A percentile compares a stretch with the other conserved stretches of the same genome.
These are phyloP conservation scores for Lepidopterella palustris DNA, from an alignment of 495 filamentous ascomycete species.

Conservation along the genomic window DNA sequence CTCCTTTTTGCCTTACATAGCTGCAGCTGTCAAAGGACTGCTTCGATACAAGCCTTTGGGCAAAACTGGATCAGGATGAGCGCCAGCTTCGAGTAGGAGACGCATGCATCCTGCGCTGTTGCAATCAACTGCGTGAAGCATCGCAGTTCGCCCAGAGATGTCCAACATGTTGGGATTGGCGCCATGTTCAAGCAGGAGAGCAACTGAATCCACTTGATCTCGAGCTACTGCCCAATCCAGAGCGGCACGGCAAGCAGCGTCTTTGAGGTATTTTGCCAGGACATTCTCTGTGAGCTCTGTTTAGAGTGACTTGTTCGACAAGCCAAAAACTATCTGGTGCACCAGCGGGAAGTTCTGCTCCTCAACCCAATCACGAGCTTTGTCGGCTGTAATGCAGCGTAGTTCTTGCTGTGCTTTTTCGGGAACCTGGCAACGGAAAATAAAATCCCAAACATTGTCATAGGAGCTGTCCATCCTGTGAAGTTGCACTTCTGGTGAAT, in stretches of 20 bases:
- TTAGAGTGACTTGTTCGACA: slow-evolving; percentile 27
- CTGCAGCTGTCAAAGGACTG: slow-evolving; percentile 33
- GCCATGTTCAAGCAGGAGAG: slow-evolving; percentile 22
- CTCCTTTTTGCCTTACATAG: too few species aligned
- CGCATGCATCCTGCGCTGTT: slow-evolving; percentile 27
- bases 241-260: slow-evolving; percentile 35
- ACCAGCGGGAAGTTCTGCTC: slow-evolving; percentile 30
- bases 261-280: slow-evolving; percentile 24
- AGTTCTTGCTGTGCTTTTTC: too few species aligned
- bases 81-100: slow-evolving; percentile 36
- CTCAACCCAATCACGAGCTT: slow-evolving; percentile 34
- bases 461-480: too few species aligned
- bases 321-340: slow-evolving; percentile 33
- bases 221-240: slow-evolving; percentile 34
- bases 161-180: slow-evolving; percentile 35
- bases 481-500: too few species aligned
- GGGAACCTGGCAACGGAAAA: too few species aligned
- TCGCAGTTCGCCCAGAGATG: slow-evolving; percentile 2
- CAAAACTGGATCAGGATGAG: slow-evolving; percentile 8
- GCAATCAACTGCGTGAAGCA: slow-evolving; percentile 26
- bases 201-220: slow-evolving; percentile 25
- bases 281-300: slow-evolving; percentile 20
- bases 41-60: slow-evolving; percentile 21
- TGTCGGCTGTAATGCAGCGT: too few species aligned
- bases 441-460: too few species aligned